Conservation (phyloP, 257 asterid genomes). For the Solanum ossicruentum region DNA sequence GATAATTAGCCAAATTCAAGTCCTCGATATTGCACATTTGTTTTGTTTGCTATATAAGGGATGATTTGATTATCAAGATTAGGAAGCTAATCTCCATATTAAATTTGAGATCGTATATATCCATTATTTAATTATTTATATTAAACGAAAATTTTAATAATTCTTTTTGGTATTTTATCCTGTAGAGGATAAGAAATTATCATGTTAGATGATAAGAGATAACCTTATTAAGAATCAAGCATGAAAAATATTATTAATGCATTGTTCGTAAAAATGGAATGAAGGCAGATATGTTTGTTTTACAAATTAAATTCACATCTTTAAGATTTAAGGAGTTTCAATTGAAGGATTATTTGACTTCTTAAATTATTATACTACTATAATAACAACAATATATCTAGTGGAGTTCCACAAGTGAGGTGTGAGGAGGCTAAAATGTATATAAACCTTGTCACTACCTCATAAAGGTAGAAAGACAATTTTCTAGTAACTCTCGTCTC, state of each 20-base stretch:
- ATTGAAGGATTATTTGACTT: background rate
- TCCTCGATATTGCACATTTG: background rate
- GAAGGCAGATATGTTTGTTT: background rate
- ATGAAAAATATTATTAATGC: background rate
- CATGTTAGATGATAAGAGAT: background rate
- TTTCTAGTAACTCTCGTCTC: too few species aligned
- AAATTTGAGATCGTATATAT: background rate
- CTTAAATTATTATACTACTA: background rate
- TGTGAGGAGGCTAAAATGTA: too few species aligned
- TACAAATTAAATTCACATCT: background rate
- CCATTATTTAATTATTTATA: background rate
- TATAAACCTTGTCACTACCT: too few species aligned
- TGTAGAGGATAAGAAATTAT: background rate
- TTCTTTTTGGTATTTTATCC: background rate
- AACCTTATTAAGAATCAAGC: background rate
- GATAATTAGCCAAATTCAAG: background rate
- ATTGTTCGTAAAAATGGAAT: background rate
- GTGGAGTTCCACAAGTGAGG: too few species aligned
- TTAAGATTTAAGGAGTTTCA: background rate
- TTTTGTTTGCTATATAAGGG: background rate
- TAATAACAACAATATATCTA: too few species aligned
- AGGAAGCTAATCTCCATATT: background rate
- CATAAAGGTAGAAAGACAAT: too few species aligned
- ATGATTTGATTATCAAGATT: background rate
- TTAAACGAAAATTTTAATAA: background rate